Evolutionary conservation across 2,329 filamentous ascomycete genomes (phyloP).

Genomic region (Myrmaecium sp.): DNA sequence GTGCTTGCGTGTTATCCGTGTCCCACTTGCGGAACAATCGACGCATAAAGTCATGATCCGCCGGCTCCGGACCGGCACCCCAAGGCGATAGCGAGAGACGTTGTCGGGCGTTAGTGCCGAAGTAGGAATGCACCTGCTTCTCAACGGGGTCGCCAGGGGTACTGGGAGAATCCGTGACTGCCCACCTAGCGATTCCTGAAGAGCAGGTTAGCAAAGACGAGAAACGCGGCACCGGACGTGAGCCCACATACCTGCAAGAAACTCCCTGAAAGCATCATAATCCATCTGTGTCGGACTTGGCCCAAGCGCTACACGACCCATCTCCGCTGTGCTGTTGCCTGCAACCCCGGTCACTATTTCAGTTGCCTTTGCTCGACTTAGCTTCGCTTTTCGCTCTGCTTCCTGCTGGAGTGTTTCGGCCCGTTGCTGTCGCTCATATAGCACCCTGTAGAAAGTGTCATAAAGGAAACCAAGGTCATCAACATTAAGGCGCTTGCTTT

Average conservation of each 20-base stretch:
- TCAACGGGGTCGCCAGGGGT: constrained; percentile 36
- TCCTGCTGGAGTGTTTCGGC: constrained; percentile 51
- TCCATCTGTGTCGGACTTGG: constrained; percentile 90
- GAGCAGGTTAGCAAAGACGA: constrained; percentile 1
- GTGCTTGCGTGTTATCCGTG: constrained; percentile 52
- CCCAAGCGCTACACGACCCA: constrained; percentile 73
- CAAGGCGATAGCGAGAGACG: constrained; percentile 33
- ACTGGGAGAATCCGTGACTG: constrained; percentile 67
- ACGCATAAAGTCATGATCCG: constrained; percentile 88
- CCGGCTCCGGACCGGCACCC: constrained; percentile 50
- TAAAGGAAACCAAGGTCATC: constrained; percentile 84
- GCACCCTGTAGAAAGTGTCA: constrained; percentile 78
- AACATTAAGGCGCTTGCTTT: constrained; percentile 75
- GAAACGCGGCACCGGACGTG: neutral
- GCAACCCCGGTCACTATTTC: constrained; percentile 32
- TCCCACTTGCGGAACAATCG: constrained; percentile 84
- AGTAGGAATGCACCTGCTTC: constrained; percentile 40
- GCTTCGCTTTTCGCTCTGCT: constrained; percentile 51
- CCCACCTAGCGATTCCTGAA: constrained; percentile 73
- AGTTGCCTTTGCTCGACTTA: constrained; percentile 37
- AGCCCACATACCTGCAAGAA: constrained; percentile 44
- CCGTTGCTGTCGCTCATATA: constrained; percentile 84
- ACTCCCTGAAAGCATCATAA: constrained; percentile 90
- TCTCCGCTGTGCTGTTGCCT: constrained; percentile 44
- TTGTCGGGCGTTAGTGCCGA: constrained; percentile 28